Evolutionary conservation across 2,329 filamentous ascomycete genomes (phyloP).

Genomic region (Penicillium sp.): DNA sequence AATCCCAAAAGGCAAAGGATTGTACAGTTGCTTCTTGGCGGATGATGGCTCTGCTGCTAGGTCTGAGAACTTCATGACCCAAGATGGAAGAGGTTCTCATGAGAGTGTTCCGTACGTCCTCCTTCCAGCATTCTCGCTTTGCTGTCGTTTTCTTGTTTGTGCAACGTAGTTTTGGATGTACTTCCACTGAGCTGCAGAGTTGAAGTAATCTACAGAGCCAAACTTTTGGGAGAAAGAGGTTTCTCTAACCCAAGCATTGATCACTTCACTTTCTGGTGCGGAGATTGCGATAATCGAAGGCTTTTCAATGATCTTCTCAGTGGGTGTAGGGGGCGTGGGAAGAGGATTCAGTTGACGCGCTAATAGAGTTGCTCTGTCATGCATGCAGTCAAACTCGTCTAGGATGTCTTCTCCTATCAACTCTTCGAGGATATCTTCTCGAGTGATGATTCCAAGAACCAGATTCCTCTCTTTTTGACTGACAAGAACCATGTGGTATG

Average conservation of each 20-base stretch:
- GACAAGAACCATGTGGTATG: slow-evolving; percentile 96
- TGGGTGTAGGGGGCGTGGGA: not conserved
- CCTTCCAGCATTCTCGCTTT: not conserved
- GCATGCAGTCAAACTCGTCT: not conserved
- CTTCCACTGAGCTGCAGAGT: slow-evolving; percentile 3
- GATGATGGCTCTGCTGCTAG: not conserved
- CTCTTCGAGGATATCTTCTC: slow-evolving; percentile 68
- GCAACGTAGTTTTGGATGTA: slow-evolving; percentile 1
- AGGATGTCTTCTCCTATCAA: not conserved
- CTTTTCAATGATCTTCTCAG: not conserved
- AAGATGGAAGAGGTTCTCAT: not conserved
- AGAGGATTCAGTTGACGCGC: not conserved
- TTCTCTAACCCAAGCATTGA: not conserved
- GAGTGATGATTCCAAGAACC: slow-evolving; percentile 85
- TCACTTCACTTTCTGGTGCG: slow-evolving; percentile 1
- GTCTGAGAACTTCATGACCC: not conserved
- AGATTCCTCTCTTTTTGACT: slow-evolving; percentile 84
- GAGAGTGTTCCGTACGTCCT: not conserved
- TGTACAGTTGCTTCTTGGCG: not conserved
- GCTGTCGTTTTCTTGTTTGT: not conserved
- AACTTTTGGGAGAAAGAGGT: not conserved
- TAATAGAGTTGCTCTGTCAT: not conserved
- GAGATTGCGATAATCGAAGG: not conserved
- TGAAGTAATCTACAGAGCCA: slow-evolving; percentile 1
- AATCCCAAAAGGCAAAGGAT: not conserved